These are phyloP conservation scores for Davidsoniella neocaledoniae DNA, from an alignment of 2,329 filamentous ascomycete species.

Conservation along the genomic window DNA sequence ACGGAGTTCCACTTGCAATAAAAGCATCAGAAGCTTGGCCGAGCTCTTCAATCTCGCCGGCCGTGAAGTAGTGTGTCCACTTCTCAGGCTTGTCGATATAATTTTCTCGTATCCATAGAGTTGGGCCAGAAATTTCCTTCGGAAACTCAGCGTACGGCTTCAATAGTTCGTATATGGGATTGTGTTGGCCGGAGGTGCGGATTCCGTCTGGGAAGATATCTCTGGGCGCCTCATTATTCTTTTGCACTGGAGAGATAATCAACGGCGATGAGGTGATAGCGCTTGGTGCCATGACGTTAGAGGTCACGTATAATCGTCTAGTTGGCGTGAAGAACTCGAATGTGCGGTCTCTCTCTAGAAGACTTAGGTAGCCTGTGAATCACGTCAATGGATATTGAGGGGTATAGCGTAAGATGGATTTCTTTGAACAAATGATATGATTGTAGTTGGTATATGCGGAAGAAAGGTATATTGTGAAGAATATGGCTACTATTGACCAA, in stretches of 20 bases:
- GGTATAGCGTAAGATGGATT: neutral
- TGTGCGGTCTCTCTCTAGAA: too few species aligned
- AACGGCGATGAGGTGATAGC: neutral
- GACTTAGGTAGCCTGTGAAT: too few species aligned
- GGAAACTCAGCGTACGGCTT: conserved; percentile 54
- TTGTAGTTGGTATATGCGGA: neutral
- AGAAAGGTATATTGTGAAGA: neutral
- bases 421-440: neutral
- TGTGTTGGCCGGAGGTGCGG: conserved; percentile 50
- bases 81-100: conserved; percentile 44
- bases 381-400: neutral
- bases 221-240: conserved; percentile 21
- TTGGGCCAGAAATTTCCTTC: conserved; percentile 50
- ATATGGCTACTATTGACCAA: too few species aligned
- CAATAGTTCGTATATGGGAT: conserved; percentile 49
- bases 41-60: conserved; percentile 50
- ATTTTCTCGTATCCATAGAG: conserved; percentile 54
- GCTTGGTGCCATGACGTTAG: conserved; percentile 3
- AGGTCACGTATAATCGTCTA: too few species aligned
- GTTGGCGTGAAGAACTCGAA: too few species aligned
- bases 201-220: conserved; percentile 30
- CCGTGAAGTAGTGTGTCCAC: conserved; percentile 57
- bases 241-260: conserved; percentile 6
- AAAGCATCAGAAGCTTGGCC: conserved; percentile 51
- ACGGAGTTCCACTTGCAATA: conserved; percentile 42